Evolutionary conservation across 2,329 filamentous ascomycete genomes (phyloP).

Genomic region (Fusarium solani-melongenae): DNA sequence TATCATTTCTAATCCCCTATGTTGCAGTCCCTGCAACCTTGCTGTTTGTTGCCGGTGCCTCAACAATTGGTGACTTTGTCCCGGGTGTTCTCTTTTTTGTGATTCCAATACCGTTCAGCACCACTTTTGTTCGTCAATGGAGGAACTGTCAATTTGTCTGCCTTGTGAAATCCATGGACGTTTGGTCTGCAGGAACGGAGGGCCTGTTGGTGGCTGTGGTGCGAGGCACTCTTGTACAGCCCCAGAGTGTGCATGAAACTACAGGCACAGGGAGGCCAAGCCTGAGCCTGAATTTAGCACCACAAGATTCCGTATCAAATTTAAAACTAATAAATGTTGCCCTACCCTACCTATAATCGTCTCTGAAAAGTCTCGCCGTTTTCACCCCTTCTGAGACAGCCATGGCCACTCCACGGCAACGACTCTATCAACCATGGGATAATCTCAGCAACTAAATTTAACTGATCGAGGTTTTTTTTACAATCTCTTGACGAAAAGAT

Average conservation of each 20-base stretch:
- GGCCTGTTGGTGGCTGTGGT: neutral
- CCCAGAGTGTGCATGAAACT: neutral
- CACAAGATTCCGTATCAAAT: neutral
- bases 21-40: neutral
- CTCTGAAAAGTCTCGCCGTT: neutral
- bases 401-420: neutral
- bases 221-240: neutral
- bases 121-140: neutral
- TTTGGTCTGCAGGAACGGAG: no score
- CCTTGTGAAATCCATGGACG: neutral
- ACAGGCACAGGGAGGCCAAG: neutral
- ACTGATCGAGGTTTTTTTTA: neutral
- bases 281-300: neutral
- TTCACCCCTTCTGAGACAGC: neutral
- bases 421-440: neutral
- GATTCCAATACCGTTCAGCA: neutral
- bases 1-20: neutral
- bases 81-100: neutral
- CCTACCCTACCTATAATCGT: neutral
- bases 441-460: neutral
- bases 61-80: neutral
- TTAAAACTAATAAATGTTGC: neutral
- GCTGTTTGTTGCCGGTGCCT: neutral
- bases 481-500: fast-evolving
- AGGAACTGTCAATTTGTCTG: neutral